phyloP scores from a whole-genome alignment of 1,284 basidiomycete species.

The Tylopilus sp. region DNA sequence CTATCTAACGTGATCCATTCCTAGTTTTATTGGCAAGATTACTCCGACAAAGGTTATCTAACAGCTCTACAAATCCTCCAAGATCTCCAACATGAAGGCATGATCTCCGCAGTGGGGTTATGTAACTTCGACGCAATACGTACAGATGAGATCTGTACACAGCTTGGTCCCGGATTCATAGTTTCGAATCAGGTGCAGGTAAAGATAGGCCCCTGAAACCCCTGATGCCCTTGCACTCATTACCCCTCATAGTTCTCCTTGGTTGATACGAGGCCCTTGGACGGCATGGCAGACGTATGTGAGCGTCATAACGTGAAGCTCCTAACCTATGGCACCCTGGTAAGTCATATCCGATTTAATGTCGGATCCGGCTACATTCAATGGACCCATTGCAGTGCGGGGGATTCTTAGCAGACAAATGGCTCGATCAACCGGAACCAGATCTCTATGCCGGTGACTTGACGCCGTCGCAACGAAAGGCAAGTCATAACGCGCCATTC shows the following conservation, averaged over 20 bases:
- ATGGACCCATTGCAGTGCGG: slow-evolving; percentile 58
- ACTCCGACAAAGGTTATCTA: slow-evolving; percentile 67
- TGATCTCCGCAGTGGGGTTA: slow-evolving; percentile 67
- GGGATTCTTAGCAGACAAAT: slow-evolving; percentile 75
- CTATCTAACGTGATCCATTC: background rate
- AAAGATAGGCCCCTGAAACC: slow-evolving; percentile 11
- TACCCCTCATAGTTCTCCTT: slow-evolving; percentile 64
- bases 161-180: slow-evolving; percentile 63
- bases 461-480: slow-evolving; percentile 82
- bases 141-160: slow-evolving; percentile 76
- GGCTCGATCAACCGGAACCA: slow-evolving; percentile 66
- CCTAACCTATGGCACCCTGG: slow-evolving; percentile 78
- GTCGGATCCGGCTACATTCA: slow-evolving; percentile 5
- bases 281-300: slow-evolving; percentile 76
- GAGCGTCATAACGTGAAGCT: slow-evolving; percentile 69
- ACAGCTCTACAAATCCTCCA: slow-evolving; percentile 58
- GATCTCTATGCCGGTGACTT: slow-evolving; percentile 61
- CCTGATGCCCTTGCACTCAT: slow-evolving; percentile 14
- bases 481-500: slow-evolving; percentile 25
- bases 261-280: slow-evolving; percentile 72
- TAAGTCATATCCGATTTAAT: slow-evolving; percentile 35
- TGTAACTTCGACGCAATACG: slow-evolving; percentile 77
- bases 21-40: slow-evolving; percentile 82
- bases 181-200: slow-evolving; percentile 85
- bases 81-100: slow-evolving; percentile 59